Conservation (phyloP, 495 filamentous ascomycete species). For the Glarea lozoyensis region DNA sequence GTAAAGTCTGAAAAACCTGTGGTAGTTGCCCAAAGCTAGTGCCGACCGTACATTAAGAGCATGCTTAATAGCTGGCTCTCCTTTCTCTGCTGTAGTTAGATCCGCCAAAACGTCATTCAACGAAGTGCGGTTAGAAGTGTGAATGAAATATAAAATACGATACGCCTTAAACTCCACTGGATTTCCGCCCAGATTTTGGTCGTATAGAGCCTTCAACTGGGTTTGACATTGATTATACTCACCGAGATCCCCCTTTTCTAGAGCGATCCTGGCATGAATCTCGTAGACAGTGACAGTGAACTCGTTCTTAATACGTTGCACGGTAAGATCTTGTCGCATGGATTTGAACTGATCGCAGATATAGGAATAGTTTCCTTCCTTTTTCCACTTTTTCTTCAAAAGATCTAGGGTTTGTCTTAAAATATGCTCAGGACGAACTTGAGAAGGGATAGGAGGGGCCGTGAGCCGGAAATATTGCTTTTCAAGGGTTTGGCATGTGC, state of each 20-base stretch:
- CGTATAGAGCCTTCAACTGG: conserved; percentile 85
- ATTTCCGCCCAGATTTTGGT: conserved; percentile 77
- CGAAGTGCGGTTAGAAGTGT: conserved; percentile 95
- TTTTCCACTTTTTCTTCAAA: conserved; percentile 88
- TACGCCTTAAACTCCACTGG: conserved; percentile 96
- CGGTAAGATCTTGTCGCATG: conserved; percentile 92
- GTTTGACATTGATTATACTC: conserved; percentile 99
- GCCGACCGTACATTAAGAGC: conserved; percentile 86
- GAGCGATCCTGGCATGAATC: conserved; percentile 91
- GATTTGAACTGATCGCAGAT: conserved; percentile 99
- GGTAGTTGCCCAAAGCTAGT: conserved; percentile 89
- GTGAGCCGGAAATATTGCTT: conserved; percentile 95
- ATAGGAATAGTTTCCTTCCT: conserved; percentile 89
- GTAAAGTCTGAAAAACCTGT: conserved; percentile 93
- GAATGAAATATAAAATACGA: conserved; percentile 99
- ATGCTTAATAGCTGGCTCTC: conserved; percentile 75
- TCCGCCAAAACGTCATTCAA: conserved; percentile 97
- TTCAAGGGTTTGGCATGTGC: conserved; percentile 75
- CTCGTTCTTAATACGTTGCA: conserved; percentile 91
- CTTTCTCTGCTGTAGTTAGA: conserved; percentile 93
- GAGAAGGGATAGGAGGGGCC: conserved; percentile 72
- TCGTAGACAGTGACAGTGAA: conserved; percentile 96
- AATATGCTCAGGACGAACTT: conserved; percentile 76
- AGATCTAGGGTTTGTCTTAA: conserved; percentile 77
- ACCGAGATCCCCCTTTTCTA: conserved; percentile 99